Base-by-base conservation (phyloP, 106 monocot species). In the Dendrobium chrysotoxum region DNA sequence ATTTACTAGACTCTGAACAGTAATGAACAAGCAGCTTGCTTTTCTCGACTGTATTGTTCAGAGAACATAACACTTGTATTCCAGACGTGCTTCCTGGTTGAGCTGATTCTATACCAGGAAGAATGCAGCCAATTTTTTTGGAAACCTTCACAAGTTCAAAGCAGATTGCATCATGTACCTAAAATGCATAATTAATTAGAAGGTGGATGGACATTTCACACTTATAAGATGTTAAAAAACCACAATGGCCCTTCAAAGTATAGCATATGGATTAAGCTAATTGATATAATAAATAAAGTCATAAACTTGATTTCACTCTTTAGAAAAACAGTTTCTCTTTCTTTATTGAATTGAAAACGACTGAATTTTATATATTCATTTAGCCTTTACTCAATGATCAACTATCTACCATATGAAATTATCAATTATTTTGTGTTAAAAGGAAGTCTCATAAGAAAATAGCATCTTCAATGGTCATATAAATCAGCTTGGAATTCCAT, bases 81-180 rank as follows among this genome's bases (percentile, higher is more conserved):
- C 96, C 96, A 53, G 85, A 82, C 17, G 26, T 89, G 72, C 79
- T 75, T 78, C 96, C 96, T 64, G 96, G 96, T 80, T 84, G 84
- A 81, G 94, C 86, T n/a, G 89, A 87, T 84, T 97, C 96, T 53
- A 94, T 94, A 45, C 78, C 90, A 30, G 96, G 96, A 82, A 97
- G 85, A 80, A 97, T 80, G 20, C 18, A 57, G 78, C 20, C 38
- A 30, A 90, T 72, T 72, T 38, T 86, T 42, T 94, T 78, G 77
- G 89, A 47, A 58, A 97, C 79, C 80, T 83, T 88, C 50, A 13
- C 68, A 72, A 97, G 90, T 85, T 87, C 89, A 46, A n/a, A 77
- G 77, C 90, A 98, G 75, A 94, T 85, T 38, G 87, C 88, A 79
- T 40, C 47, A 76, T 92, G 85, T 21, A 89, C 87, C 94, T 92